Evolutionary conservation across 2,329 filamentous ascomycete species (phyloP).

Genomic region (Westerdykella aurantiaca): DNA sequence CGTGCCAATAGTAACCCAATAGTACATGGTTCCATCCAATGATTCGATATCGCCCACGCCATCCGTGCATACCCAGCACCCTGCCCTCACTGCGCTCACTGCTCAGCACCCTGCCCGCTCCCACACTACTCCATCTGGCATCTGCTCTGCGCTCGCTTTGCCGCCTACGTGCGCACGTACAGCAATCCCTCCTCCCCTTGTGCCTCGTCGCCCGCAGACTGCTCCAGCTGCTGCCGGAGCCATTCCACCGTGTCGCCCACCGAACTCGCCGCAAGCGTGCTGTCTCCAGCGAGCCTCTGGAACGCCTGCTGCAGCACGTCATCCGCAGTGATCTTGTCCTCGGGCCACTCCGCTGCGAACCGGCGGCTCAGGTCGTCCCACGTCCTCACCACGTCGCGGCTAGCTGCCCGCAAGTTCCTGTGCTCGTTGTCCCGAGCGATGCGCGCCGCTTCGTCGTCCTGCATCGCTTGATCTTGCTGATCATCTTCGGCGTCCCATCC

Average conservation of each 20-base stretch:
- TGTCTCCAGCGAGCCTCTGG: constrained; percentile 27
- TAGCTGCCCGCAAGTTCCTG: constrained; percentile 28
- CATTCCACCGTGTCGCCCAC: constrained; percentile 25
- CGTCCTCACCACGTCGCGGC: constrained; percentile 26
- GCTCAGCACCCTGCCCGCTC: neutral
- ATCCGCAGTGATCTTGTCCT: constrained; percentile 18
- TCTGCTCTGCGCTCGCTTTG: too few relatives aligned
- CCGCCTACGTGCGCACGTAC: constrained; percentile 14
- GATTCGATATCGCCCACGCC: too few relatives aligned
- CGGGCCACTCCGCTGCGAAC: constrained; percentile 11
- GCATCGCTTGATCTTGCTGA: constrained; percentile 20
- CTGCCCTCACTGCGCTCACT: too few relatives aligned
- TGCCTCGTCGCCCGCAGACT: constrained; percentile 15
- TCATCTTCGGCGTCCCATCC: constrained; percentile 16
- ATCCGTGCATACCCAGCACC: too few relatives aligned
- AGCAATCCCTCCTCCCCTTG: constrained; percentile 27
- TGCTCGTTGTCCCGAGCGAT: constrained; percentile 28
- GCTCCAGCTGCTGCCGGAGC: constrained; percentile 24
- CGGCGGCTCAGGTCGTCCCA: constrained; percentile 28
- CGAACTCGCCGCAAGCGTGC: constrained; percentile 15
- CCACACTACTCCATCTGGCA: neutral
- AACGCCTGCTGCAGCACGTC: constrained; percentile 31
- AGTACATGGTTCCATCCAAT: too few relatives aligned
- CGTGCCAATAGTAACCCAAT: too few relatives aligned
- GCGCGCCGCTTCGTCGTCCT: constrained; percentile 24